A percentile compares a stretch with the other conserved stretches of the same genome.
Conservation (phyloP, 768 basidiomycete genomes). For the Boletus patriciae region DNA sequence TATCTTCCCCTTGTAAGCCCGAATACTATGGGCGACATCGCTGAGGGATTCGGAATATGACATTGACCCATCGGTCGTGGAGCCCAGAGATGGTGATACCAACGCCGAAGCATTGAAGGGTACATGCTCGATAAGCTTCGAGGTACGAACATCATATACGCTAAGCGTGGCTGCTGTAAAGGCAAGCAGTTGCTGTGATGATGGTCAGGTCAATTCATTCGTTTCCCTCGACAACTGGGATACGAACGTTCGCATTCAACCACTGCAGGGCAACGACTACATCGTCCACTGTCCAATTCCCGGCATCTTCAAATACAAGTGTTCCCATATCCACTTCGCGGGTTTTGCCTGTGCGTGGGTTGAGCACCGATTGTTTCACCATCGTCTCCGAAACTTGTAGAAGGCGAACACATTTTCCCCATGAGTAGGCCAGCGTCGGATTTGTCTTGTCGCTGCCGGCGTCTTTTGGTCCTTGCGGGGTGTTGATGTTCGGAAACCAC, state of each 20-base stretch:
- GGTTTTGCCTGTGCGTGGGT: slow-evolving; percentile 59
- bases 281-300: slow-evolving; percentile 59
- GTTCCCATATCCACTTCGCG: slow-evolving; percentile 61
- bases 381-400: slow-evolving; percentile 65
- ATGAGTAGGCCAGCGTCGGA: slow-evolving; percentile 81
- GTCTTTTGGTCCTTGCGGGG: slow-evolving; percentile 25
- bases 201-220: slow-evolving; percentile 1
- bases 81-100: slow-evolving; percentile 51
- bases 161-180: slow-evolving; percentile 58
- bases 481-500: slow-evolving; percentile 74
- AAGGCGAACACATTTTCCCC: slow-evolving; percentile 70
- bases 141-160: slow-evolving; percentile 64
- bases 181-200: slow-evolving; percentile 63
- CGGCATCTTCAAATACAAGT: slow-evolving; percentile 60
- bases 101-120: slow-evolving; percentile 57
- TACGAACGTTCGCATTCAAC: slow-evolving; percentile 84
- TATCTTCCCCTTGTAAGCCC: slow-evolving; percentile 85
- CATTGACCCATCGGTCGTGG: slow-evolving; percentile 46
- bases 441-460: slow-evolving; percentile 30
- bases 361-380: slow-evolving; percentile 48
- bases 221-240: slow-evolving; percentile 20
- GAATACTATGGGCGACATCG: slow-evolving; percentile 68
- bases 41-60: slow-evolving; percentile 50
- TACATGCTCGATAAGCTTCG: slow-evolving; percentile 61
- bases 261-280: slow-evolving; percentile 78